phyloP scores from a whole-genome alignment of 2,329 filamentous ascomycete genomes.

The Diplodia intermedia region DNA sequence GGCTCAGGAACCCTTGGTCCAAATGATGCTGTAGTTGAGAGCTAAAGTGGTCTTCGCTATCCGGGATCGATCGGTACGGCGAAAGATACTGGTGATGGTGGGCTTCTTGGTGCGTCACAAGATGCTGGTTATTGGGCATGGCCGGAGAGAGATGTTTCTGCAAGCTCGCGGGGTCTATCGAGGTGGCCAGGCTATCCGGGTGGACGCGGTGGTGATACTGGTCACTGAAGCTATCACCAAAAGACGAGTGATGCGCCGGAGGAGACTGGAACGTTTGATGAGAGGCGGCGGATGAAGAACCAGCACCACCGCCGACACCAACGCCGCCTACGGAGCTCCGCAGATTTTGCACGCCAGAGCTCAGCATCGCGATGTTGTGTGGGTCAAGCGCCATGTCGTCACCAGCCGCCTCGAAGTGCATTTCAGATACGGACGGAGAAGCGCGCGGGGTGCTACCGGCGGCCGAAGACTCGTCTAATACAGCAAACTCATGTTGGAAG shows the following conservation, averaged over 20 bases:
- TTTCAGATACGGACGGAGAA: conserved; percentile 10
- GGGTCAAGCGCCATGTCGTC: conserved; percentile 21
- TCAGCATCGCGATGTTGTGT: conserved; percentile 24
- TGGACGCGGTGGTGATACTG: background rate
- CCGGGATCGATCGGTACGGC: background rate
- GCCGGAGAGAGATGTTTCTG: conserved; percentile 2
- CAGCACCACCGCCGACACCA: background rate
- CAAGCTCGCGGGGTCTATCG: conserved; percentile 10
- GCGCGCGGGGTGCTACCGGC: conserved; percentile 5
- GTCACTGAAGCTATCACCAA: conserved; percentile 1
- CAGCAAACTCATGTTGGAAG: conserved; percentile 27
- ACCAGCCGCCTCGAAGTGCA: conserved; percentile 3
- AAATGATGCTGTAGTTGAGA: background rate
- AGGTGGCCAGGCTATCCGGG: background rate
- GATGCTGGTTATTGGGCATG: background rate
- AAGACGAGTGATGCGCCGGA: background rate
- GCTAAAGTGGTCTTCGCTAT: background rate
- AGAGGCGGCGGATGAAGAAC: background rate
- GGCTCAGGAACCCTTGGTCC: background rate
- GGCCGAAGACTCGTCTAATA: background rate
- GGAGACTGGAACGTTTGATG: background rate
- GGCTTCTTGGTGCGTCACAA: background rate
- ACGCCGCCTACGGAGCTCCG: background rate
- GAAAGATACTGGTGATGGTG: conserved; percentile 13
- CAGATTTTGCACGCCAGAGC: conserved; percentile 21